Conservation (phyloP, 73 alveolate species). For the Tetrahymena borealis region DNA sequence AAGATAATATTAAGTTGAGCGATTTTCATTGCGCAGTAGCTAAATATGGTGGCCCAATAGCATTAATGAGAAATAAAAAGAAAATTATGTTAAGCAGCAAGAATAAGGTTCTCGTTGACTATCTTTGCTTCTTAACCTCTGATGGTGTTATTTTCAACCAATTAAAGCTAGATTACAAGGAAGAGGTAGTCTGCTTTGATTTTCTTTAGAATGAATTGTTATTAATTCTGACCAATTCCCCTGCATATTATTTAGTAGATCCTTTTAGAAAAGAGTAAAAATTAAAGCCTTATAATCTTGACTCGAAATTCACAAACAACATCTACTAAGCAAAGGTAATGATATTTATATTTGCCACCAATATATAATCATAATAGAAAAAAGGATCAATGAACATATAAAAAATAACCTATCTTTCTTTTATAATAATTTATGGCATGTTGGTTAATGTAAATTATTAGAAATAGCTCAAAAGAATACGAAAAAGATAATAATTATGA, state of each 20-base stretch:
- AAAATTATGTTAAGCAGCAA: background rate
- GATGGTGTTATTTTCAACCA: constrained; percentile 13
- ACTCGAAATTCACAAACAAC: background rate
- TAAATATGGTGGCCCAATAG: constrained; percentile 42
- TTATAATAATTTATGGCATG: no score
- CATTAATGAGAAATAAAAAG: constrained; percentile 21
- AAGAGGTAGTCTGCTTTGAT: constrained; percentile 31
- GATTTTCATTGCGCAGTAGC: constrained; percentile 12
- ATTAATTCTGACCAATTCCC: constrained; percentile 1
- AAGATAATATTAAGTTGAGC: background rate
- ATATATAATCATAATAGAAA: no score
- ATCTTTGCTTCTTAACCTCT: constrained; percentile 17
- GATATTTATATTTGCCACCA: no score
- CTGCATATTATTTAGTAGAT: constrained; percentile 21
- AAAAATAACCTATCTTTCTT: no score
- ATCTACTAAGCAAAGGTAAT: background rate
- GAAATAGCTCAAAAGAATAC: no score
- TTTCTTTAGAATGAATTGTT: constrained; percentile 25
- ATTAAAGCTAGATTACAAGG: constrained; percentile 4
- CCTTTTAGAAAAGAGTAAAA: constrained; percentile 25
- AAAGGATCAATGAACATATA: no score
- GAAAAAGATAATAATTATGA: no score
- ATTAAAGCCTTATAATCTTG: background rate
- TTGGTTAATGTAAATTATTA: no score
- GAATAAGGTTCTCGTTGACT: constrained; percentile 7